Base-by-base conservation (phyloP, 331 rosid genomes). In the Malus hybrid region DNA sequence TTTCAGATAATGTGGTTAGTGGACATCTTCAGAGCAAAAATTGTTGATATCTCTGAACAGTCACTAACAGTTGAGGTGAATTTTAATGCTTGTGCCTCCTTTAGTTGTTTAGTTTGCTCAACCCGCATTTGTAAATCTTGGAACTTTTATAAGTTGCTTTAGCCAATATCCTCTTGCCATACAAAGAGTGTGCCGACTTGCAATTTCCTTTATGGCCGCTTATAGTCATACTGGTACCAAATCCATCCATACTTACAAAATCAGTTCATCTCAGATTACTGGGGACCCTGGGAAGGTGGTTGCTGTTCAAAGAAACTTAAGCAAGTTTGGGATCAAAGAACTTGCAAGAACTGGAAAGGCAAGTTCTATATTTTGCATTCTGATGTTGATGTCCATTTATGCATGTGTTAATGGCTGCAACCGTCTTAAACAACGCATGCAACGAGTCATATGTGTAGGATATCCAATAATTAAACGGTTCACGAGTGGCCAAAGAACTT, bases 341-440 rank as follows among this genome's bases (percentile, higher is more conserved):
- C 81, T 87, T 67, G 84, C 87, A 29, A 85, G 91, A 83, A 87
- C 91, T 55, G 91, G 91, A 81, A 87, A 87, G 87, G 91, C 71
- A 65, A 72, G 67, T 24, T 61, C 24, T 16, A 6, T 33, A 56
- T 61, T 39, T 62, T 57, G 10, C 70, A 55, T 22, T 56, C 56
- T 10, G 59, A 75, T 59, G 65, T 6, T 34, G 4, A 20, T 56
- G 13, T 72, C 4, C 20, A 29, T 73, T 10, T n/a, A 6, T 56
- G 34, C 10, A 16, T 36, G 68, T 39, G 61, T 61, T 39, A 73
- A 44, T 61, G 13, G 9, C 16, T 39, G 57, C 24, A 39, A 56
- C 59, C 28, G 19, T 33, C 66, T 59, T 7, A 31, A 57, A 15
- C 12, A 72, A 39, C 4, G 8, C 55, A 50, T 50, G n/a, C 55